Evolutionary conservation across 2,329 filamentous ascomycete species (phyloP), one percentile per base, ranked within the genome.

Genomic region (Calonectria hawksworthii): DNA sequence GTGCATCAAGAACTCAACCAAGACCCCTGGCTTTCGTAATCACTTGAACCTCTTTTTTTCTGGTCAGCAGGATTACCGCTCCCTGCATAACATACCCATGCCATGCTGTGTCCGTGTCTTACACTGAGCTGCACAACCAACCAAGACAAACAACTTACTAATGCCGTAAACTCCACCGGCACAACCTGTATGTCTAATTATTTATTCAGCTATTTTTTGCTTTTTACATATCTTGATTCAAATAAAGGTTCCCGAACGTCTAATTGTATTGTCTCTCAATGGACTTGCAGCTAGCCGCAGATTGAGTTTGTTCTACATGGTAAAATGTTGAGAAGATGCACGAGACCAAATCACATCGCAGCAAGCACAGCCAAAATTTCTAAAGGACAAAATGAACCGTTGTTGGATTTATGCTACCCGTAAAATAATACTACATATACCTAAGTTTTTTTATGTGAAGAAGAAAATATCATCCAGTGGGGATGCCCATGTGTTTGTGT

Each of bases 391-490:
- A 41, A 41, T 5, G 13, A 16, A 63, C 18, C 34, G 13, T 63
- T 30, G 16, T 63, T 26, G 34, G 8, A 71, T 75, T 75, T 75
- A 66, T 68, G 36, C 34, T 44, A 63, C 56, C 30, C 51, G 16
- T 32, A 26, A 47, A 47, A 44, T 36, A 74, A 68, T 10, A 38
- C 26, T 69, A 50, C 26, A 65, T 51, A 51, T 73, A 50, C 50
- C 52, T 68, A 76, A 72, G n/a, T 73, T 68, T 28, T 41, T 63
- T 41, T 68, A 47, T 74, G 9, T 44, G 41, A 63, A 74, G 72
- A 74, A 76, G 41, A 44, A 44, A 76, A 64, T 18, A 38, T 41
- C 66, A 73, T 61, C 73, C 52, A 13, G 28, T 26, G n/a, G 44
- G 59, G 61, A 51, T 50, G 34, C 26, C 34, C 34, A 11, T 34